Conservation (phyloP, 1,284 basidiomycete species). For the Pterulicium gracile region DNA sequence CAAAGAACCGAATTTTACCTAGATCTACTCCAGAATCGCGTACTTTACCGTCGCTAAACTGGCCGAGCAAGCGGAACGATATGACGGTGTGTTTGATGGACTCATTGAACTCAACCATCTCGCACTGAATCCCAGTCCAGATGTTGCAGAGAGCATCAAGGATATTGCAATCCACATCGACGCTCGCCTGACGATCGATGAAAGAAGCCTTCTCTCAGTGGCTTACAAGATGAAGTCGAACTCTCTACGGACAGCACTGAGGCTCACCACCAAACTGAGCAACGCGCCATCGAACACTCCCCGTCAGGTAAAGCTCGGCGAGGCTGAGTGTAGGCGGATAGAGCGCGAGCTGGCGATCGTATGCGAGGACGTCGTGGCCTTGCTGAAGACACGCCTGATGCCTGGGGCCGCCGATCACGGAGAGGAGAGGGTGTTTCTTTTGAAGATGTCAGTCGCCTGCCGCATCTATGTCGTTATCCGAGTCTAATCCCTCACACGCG, state of each 20-base stretch:
- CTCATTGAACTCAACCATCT: slow-evolving; percentile 3
- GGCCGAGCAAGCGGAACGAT: slow-evolving; percentile 56
- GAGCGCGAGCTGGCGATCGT: slow-evolving; percentile 43
- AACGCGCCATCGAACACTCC: slow-evolving; percentile 28
- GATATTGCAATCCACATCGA: slow-evolving; percentile 36
- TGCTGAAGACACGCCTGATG: slow-evolving; percentile 39
- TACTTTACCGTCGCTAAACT: slow-evolving; percentile 49
- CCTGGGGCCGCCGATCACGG: slow-evolving; percentile 38
- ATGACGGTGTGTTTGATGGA: slow-evolving; percentile 34
- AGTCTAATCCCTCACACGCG: not conserved
- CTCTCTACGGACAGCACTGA: slow-evolving; percentile 50
- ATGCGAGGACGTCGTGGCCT: slow-evolving; percentile 50
- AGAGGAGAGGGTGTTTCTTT: slow-evolving; percentile 60
- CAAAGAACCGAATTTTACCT: slow-evolving; percentile 11
- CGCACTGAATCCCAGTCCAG: slow-evolving; percentile 19
- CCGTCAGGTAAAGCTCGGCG: slow-evolving; percentile 37
- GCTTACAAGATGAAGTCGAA: slow-evolving; percentile 64
- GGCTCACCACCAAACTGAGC: slow-evolving; percentile 44
- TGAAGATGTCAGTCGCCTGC: slow-evolving; percentile 41
- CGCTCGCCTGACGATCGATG: slow-evolving; percentile 43
- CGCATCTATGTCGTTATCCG: not conserved
- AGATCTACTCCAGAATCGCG: slow-evolving; percentile 23
- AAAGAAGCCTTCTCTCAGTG: slow-evolving; percentile 58
- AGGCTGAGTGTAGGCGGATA: slow-evolving; percentile 39
- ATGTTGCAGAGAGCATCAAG: slow-evolving; percentile 50